phyloP scores from a whole-genome alignment of 2,329 filamentous ascomycete species.

The Fusarium sororula region DNA sequence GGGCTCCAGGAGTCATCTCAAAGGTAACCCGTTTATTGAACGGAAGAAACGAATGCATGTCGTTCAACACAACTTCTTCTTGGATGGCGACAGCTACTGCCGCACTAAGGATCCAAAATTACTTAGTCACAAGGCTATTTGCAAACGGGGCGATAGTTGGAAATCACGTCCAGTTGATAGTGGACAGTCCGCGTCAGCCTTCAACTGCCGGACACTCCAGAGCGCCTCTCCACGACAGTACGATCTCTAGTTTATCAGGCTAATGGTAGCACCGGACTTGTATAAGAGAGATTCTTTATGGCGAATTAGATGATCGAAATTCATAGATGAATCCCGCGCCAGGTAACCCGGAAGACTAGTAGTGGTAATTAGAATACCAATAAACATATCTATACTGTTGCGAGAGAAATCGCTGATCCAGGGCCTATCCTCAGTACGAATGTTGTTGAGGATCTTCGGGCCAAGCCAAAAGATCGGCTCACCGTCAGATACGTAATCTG shows the following conservation, averaged over 20 bases:
- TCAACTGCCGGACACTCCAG: not conserved
- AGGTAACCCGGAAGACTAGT: not conserved
- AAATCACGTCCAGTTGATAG: not conserved
- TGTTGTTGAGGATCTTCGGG: not conserved
- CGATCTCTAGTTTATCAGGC: not conserved
- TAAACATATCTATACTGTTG: not conserved
- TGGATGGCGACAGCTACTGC: not conserved
- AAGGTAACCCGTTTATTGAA: not conserved
- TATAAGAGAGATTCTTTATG: not conserved
- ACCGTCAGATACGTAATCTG: not conserved
- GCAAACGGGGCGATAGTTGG: not conserved
- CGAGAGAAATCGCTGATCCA: not conserved
- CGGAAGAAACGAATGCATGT: not conserved
- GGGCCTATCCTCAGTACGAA: too few relatives aligned
- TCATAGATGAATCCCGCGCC: not conserved
- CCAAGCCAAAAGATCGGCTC: not conserved
- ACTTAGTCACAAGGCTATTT: not conserved
- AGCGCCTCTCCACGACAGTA: not conserved
- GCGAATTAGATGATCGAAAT: not conserved
- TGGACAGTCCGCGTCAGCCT: not conserved
- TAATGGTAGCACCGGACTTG: rapidly evolving
- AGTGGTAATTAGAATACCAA: not conserved
- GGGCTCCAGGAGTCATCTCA: not conserved
- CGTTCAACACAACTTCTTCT: not conserved
- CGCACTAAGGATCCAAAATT: too few relatives aligned